Evolutionary conservation across 345 rosid genomes (phyloP).

Genomic region (Cardamine chenopodiifolia): DNA sequence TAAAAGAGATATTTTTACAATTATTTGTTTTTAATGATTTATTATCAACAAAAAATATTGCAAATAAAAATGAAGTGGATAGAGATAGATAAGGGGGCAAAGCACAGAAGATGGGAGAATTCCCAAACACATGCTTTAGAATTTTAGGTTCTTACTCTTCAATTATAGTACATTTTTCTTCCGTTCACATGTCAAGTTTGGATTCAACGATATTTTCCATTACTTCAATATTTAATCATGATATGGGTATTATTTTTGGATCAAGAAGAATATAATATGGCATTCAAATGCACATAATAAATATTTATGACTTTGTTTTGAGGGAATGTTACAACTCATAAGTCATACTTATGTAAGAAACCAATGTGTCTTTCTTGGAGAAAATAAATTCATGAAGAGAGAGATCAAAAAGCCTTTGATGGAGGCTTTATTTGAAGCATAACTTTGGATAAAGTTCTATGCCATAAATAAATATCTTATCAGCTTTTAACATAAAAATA

Average conservation of each 20-base stretch:
- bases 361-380: constrained; percentile 42
- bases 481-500: constrained; percentile 14
- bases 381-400: constrained; percentile 25
- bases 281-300: background rate
- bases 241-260: background rate
- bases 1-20: background rate
- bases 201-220: constrained; percentile 1
- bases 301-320: constrained; percentile 8
- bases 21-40: background rate
- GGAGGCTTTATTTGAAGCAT: constrained; percentile 53
- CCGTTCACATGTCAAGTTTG: constrained; percentile 35
- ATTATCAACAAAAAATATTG: background rate
- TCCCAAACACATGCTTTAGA: constrained; percentile 34
- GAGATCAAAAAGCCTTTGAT: constrained; percentile 28
- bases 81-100: constrained; percentile 21
- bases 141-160: constrained; percentile 36
- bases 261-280: background rate
- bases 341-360: constrained; percentile 36
- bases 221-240: background rate
- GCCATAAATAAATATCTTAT: background rate
- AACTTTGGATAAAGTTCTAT: constrained; percentile 44
- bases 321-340: constrained; percentile 31
- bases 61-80: constrained; percentile 3
- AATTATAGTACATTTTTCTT: constrained; percentile 18
- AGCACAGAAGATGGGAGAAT: constrained; percentile 26